These are phyloP conservation scores for Xanthoconium purpureum DNA, from an alignment of 768 basidiomycete species.

Conservation along the genomic window DNA sequence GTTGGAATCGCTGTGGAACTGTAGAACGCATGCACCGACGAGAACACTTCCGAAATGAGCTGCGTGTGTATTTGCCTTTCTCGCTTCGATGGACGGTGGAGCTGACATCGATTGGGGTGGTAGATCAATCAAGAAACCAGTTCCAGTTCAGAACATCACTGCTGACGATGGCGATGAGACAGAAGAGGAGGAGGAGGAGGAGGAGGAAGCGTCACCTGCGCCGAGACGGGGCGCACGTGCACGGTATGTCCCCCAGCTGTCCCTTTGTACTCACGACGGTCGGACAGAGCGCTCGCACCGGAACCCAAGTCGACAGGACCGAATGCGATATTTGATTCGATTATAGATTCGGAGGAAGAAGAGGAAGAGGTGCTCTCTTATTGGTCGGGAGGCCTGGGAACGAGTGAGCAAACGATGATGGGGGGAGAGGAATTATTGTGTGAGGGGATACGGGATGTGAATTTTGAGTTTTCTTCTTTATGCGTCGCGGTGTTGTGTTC, in stretches of 20 bases:
- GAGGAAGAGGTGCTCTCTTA: not conserved
- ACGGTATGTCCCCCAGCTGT: conserved; percentile 9
- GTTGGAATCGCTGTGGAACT: too few species aligned
- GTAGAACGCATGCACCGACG: conserved; percentile 38
- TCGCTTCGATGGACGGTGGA: not conserved
- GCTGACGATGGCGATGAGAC: conserved; percentile 31
- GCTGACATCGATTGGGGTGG: not conserved
- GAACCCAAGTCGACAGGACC: conserved; percentile 4
- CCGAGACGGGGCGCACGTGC: conserved; percentile 10
- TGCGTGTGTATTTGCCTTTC: conserved; percentile 30
- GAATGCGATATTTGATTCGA: conserved; percentile 15
- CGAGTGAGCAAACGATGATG: not conserved
- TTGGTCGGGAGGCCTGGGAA: not conserved
- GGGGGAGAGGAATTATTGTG: not conserved
- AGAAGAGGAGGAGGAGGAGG: conserved; percentile 41
- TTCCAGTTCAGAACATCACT: conserved; percentile 21
- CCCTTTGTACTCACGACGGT: too few species aligned
- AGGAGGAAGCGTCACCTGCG: conserved; percentile 31
- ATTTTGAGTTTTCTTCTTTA: too few species aligned
- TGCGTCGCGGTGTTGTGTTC: too few species aligned
- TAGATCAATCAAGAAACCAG: conserved; percentile 41
- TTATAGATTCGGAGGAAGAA: not conserved
- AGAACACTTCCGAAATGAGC: conserved; percentile 55
- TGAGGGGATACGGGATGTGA: too few species aligned
- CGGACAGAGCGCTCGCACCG: conserved; percentile 3